These are phyloP conservation scores for Heliosperma pusillum DNA, from an alignment of 148 eudicot genomes.

Conservation along the genomic window DNA sequence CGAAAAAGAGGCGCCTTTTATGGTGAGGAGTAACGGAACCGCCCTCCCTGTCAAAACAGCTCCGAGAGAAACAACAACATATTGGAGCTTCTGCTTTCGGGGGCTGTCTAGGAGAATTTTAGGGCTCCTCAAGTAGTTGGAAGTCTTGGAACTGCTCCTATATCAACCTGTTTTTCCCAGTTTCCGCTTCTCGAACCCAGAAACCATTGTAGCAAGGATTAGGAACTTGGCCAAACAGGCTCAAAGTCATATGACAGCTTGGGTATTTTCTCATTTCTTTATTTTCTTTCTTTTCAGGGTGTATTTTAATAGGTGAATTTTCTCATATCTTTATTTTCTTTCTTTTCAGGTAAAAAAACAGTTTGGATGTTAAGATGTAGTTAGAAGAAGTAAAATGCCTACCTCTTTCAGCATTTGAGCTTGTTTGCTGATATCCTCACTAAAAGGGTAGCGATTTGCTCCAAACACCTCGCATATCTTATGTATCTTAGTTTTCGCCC, in stretches of 20 bases:
- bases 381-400: conserved; percentile 13
- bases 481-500: conserved; percentile 77
- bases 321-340: background rate
- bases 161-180: background rate
- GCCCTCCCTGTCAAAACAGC: background rate
- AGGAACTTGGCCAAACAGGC: background rate
- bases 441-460: conserved; percentile 87
- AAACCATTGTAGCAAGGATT: background rate
- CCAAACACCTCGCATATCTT: conserved; percentile 98
- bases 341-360: background rate
- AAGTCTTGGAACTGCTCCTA: background rate
- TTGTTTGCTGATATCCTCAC: conserved; percentile 78
- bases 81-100: background rate
- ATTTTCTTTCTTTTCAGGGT: too few species aligned
- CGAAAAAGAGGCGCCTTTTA: background rate
- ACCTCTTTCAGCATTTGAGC: conserved; percentile 85
- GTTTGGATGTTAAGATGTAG: background rate
- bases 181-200: background rate
- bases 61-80: background rate
- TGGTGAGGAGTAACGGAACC: background rate
- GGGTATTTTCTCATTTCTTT: background rate
- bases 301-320: background rate
- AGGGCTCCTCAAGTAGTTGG: background rate
- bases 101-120: background rate
- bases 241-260: background rate